These are phyloP conservation scores for Podospora bellae-mahoneyi DNA, from an alignment of 495 filamentous ascomycete species.

Conservation along the genomic window DNA sequence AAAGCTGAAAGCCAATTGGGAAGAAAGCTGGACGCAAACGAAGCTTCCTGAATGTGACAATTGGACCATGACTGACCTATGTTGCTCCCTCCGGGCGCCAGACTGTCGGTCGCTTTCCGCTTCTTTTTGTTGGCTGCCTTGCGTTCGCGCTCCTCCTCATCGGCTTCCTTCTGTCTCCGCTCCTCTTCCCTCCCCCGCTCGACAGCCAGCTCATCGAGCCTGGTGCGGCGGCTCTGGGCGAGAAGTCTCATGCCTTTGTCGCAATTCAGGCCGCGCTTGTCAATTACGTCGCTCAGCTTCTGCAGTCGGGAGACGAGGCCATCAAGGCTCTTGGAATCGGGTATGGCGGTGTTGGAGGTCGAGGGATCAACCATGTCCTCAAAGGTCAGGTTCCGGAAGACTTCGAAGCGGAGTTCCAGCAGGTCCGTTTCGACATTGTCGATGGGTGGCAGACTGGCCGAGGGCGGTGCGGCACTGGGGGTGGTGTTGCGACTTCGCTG, in stretches of 20 bases:
- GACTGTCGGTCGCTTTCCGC: constrained; percentile 48
- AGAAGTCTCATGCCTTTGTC: constrained; percentile 72
- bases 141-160: constrained; percentile 49
- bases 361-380: constrained; percentile 67
- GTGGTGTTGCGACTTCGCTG: constrained; percentile 86
- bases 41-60: not conserved
- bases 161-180: constrained; percentile 36
- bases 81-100: constrained; percentile 65
- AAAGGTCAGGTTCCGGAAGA: constrained; percentile 57
- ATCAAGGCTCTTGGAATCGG: constrained; percentile 70
- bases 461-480: constrained; percentile 58
- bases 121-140: constrained; percentile 56
- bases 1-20: not conserved
- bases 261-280: constrained; percentile 58
- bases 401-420: constrained; percentile 54
- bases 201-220: constrained; percentile 47
- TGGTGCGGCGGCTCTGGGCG: constrained; percentile 58
- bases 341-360: constrained; percentile 61
- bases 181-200: constrained; percentile 42
- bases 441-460: constrained; percentile 48
- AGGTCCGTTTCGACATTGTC: constrained; percentile 62
- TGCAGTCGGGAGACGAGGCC: constrained; percentile 64
- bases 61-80: constrained; percentile 53
- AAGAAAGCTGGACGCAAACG: not conserved
- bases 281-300: constrained; percentile 61